Percentiles rank a stretch among this genome's conserved stretches.
These are phyloP conservation scores for Penicillium glabrum DNA, from an alignment of 2,329 filamentous ascomycete species.

Conservation along the genomic window DNA sequence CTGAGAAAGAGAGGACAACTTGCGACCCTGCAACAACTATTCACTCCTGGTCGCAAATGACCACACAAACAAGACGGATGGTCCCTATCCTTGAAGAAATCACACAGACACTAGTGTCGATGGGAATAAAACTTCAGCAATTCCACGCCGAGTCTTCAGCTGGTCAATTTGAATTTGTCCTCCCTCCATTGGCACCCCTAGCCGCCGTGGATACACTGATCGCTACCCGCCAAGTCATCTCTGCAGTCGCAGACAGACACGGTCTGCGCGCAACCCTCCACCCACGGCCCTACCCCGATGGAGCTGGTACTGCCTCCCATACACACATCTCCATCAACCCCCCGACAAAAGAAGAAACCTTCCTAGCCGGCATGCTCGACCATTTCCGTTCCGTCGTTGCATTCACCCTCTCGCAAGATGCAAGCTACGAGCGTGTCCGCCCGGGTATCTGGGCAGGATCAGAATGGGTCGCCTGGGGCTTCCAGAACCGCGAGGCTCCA, in stretches of 20 bases:
- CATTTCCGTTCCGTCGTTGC: constrained; percentile 68
- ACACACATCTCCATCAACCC: constrained; percentile 62
- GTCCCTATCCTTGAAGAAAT: constrained; percentile 66
- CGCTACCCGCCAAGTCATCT: constrained; percentile 69
- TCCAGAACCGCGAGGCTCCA: constrained; percentile 75
- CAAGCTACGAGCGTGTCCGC: constrained; percentile 67
- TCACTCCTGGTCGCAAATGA: constrained; percentile 70
- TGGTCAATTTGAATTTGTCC: constrained; percentile 76
- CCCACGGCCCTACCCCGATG: constrained; percentile 61
- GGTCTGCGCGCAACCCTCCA: constrained; percentile 70
- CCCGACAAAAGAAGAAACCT: constrained; percentile 53
- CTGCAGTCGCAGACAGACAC: constrained; percentile 61
- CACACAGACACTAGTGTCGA: constrained; percentile 57
- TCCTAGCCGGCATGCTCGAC: constrained; percentile 70
- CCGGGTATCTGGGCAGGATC: constrained; percentile 78
- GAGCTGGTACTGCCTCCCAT: constrained; percentile 66
- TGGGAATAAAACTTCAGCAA: constrained; percentile 68
- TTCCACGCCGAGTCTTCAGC: constrained; percentile 72
- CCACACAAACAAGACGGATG: constrained; percentile 59
- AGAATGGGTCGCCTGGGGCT: constrained; percentile 76
- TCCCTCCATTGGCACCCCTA: constrained; percentile 63
- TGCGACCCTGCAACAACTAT: constrained; percentile 56
- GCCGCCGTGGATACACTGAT: constrained; percentile 70
- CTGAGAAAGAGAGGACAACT: constrained; percentile 32
- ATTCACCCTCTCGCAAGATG: constrained; percentile 65